A percentile compares a stretch with the other conserved stretches of the same genome.
Evolutionary conservation across 306 rosid genomes (phyloP).

Genomic region (Vicia faba): DNA sequence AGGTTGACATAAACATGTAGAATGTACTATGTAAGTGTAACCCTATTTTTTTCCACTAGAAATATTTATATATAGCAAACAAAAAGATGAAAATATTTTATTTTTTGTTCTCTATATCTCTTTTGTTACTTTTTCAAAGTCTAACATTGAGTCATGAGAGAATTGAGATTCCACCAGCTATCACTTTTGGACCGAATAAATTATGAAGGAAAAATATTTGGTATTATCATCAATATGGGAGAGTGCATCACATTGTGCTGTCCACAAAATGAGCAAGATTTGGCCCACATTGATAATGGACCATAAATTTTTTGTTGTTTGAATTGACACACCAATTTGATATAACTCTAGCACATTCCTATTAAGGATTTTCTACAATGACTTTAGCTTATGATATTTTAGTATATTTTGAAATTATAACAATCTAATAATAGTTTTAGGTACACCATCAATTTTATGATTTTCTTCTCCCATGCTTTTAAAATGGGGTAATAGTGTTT

Average conservation of each 20-base stretch:
- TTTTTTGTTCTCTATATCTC: background rate
- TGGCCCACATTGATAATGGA: slow-evolving; percentile 58
- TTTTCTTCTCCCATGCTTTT: slow-evolving; percentile 30
- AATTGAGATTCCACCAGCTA: slow-evolving; percentile 53
- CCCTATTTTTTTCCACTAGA: slow-evolving; percentile 26
- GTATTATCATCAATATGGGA: slow-evolving; percentile 49
- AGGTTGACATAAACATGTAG: slow-evolving; percentile 44
- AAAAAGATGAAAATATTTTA: slow-evolving; percentile 2
- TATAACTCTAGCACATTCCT: slow-evolving; percentile 34
- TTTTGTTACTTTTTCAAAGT: slow-evolving; percentile 43
- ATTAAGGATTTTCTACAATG: slow-evolving; percentile 35
- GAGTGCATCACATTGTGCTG: slow-evolving; percentile 54
- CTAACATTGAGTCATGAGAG: slow-evolving; percentile 47
- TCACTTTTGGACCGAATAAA: slow-evolving; percentile 53
- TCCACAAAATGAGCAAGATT: slow-evolving; percentile 53
- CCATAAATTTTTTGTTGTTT: slow-evolving; percentile 39
- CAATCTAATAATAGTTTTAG: slow-evolving; percentile 17
- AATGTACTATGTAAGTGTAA: slow-evolving; percentile 49
- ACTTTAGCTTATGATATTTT: slow-evolving; percentile 7
- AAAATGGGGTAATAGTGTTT: slow-evolving; percentile 31
- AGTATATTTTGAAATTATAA: background rate
- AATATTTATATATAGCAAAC: background rate
- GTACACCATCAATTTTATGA: slow-evolving; percentile 28
- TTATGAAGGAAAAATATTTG: slow-evolving; percentile 37
- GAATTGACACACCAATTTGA: slow-evolving; percentile 42